Base-by-base conservation (phyloP, 2,329 filamentous ascomycete genomes). In the Dothistroma septosporum region DNA sequence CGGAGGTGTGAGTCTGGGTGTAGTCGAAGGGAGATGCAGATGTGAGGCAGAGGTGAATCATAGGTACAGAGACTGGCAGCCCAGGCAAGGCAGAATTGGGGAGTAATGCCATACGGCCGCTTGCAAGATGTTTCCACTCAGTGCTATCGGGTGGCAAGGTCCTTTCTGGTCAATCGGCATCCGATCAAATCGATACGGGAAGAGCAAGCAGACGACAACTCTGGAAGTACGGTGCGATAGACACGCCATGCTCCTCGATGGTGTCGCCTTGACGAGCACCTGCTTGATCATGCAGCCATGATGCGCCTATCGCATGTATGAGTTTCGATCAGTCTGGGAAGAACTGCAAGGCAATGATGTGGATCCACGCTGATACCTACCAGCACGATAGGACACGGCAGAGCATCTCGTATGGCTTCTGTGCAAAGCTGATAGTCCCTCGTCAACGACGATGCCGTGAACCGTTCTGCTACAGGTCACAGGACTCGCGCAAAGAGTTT, bases 401-500 rank as follows among this genome's bases (percentile, higher is more conserved):
- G 16, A 19, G 41, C 41, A n/a, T 9, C 41, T 19, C 33, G 14
- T 37, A 16, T n/a, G 1, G 41, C 41, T 19, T 19, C 14, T 8
- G 22, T 24, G 21, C 24, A 32, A 3, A 9, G 1, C 22, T 21
- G 22, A 16, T 21, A 32, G 19, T 33, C 24, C 44, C 33, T 48
- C 55, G 35, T 37, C n/a, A 9, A 21, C 16, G 9, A 12, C 31
- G 32, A 35, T 57, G 57, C 57, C 60, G 60, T 57, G n/a, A 55
- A 22, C 41, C 61, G 61, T 49, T 21, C 2, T 31, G 32, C 11
- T 22, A 22, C 47, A 37, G 35, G 32, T 49, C 55, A 61, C 55
- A 33, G 44, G 62, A 64, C 63, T 66, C 62, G 62, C 50, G 64
- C 53, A 53, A 52, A 56, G 28, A 48, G 44, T 63, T 64, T 48